Base-by-base conservation (phyloP, 768 basidiomycete genomes). In the Collybia nuda region DNA sequence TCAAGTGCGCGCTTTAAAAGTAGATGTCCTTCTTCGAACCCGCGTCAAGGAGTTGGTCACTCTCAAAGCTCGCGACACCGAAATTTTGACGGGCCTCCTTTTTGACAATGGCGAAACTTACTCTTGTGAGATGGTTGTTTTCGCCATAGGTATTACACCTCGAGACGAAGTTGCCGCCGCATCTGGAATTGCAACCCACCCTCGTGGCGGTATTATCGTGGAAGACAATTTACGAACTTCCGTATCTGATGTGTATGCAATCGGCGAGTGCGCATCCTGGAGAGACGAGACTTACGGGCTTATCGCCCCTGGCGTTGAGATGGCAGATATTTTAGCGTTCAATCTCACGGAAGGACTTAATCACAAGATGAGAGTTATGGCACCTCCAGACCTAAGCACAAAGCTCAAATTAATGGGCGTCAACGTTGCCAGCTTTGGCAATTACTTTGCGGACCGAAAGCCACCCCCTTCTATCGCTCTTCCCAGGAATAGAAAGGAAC, bases 251-350 rank as follows among this genome's bases (percentile, higher is more conserved):
- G 77, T 88, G 5, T 89, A 80, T 55, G 87, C 88, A 5, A 84
- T 90, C 42, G 88, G 88, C 4, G 88, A 89, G 63, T 90, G 88
- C 60, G 86, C 86, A 1, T 75, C 72, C 42, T 90, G 85, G 85
- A 72, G 67, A 46, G 78, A 75, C 2, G 80, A 85, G 36, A 81
- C 77, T n/a, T 89, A 86, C 56, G 88, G 88, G 2, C 70, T 90
- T 8, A 86, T 89, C 57, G 86, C 79, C 2, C 88, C 87, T n/a
- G 86, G 87, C 36, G 74, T 80, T 39, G 83, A 85, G 62, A 89
- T 89, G 87, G 87, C 87, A 18, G 82, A 86, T 54, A 81, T 89
- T 50, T 70, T 90, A 1, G 71, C 86, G 1, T 87, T 85, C 72
- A 90, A 90, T 66, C 67, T 90, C 6, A 83, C 83, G 6, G 50